These are phyloP conservation scores for Penicillium sp. DNA, from an alignment of 2,329 filamentous ascomycete species.

Conservation along the genomic window DNA sequence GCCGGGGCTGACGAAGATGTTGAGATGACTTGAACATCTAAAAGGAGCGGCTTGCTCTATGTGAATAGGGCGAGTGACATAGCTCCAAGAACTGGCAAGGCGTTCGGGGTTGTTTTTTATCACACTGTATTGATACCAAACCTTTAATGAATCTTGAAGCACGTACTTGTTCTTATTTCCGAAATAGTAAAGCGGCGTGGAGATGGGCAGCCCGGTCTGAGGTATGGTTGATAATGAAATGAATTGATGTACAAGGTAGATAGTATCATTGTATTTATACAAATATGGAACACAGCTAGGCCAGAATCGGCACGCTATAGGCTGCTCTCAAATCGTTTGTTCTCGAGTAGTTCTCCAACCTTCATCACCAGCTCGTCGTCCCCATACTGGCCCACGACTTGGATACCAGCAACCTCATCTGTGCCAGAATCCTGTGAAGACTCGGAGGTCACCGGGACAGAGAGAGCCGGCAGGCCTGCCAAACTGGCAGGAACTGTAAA, in stretches of 20 bases:
- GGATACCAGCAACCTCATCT: slow-evolving; percentile 39
- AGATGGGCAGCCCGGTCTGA: neutral
- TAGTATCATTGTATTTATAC: slow-evolving; percentile 15
- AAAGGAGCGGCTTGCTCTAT: neutral
- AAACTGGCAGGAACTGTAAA: slow-evolving; percentile 94
- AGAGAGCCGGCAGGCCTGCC: slow-evolving; percentile 85
- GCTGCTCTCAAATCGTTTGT: slow-evolving; percentile 12
- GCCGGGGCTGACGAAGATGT: slow-evolving; percentile 27
- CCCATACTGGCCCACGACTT: slow-evolving; percentile 49
- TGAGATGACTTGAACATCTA: slow-evolving; percentile 27
- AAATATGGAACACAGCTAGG: neutral
- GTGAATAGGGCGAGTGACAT: neutral
- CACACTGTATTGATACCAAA: slow-evolving; percentile 16
- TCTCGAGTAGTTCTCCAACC: slow-evolving; percentile 38
- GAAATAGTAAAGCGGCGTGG: neutral
- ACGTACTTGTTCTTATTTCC: neutral
- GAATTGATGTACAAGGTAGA: slow-evolving; percentile 5
- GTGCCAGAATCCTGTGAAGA: slow-evolving; percentile 5
- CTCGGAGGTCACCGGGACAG: slow-evolving; percentile 62
- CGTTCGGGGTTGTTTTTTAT: slow-evolving; percentile 3
- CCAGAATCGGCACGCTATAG: neutral
- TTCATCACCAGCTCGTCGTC: slow-evolving; percentile 44
- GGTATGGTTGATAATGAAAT: neutral
- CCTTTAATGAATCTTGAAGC: neutral
- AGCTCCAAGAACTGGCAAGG: neutral